These are phyloP conservation scores for Trichoderma atroviride DNA, from an alignment of 2,329 filamentous ascomycete genomes.

Conservation along the genomic window DNA sequence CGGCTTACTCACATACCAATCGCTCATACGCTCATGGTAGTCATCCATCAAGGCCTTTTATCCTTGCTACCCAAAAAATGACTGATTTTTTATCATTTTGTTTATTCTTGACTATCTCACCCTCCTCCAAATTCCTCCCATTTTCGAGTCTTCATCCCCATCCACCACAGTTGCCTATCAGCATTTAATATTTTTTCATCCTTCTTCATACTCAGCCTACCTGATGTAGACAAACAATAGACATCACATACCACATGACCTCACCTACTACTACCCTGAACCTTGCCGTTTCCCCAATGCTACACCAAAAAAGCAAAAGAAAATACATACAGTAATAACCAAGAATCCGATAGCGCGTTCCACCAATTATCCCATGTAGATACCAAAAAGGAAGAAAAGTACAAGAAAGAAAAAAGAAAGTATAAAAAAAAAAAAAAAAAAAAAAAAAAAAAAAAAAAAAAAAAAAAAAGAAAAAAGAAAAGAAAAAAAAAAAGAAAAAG, in stretches of 20 bases:
- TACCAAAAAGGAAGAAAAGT: not conserved
- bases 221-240: not conserved
- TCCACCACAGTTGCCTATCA: not conserved
- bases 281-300: not conserved
- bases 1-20: not conserved
- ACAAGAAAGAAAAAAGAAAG: not conserved
- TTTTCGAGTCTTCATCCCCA: not conserved
- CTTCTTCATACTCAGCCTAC: not conserved
- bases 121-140: not conserved
- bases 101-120: not conserved
- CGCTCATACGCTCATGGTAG: not conserved
- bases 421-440: not conserved
- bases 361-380: not conserved
- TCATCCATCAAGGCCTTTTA: not conserved
- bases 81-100: not conserved
- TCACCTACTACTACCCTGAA: conserved; percentile 8
- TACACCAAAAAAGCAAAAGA: conserved; percentile 6
- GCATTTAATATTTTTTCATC: not conserved
- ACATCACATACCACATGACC: not conserved
- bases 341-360: conserved; percentile 5
- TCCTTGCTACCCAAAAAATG: not conserved
- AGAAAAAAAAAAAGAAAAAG: not conserved
- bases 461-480: not conserved
- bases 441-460: not conserved
- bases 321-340: not conserved